These are phyloP conservation scores for Pseudogymnoascus sp. DNA, from an alignment of 2,329 filamentous ascomycete species.

Conservation along the genomic window DNA sequence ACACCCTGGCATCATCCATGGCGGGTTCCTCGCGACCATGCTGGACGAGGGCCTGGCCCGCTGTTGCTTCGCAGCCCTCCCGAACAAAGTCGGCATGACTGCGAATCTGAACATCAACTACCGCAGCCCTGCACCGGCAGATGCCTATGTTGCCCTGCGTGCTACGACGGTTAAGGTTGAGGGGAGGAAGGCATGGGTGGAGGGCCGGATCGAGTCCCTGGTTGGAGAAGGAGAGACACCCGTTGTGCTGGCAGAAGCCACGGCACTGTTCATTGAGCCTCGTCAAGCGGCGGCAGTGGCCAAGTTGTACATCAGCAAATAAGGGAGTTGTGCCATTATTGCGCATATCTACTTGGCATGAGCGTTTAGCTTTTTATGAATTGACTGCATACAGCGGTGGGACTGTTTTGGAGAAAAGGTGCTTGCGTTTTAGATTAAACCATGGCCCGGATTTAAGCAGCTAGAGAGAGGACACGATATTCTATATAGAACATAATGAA, in stretches of 20 bases:
- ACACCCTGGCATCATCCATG: conserved; percentile 85
- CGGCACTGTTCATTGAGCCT: conserved; percentile 82
- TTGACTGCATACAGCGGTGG: background rate
- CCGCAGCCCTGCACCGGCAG: conserved; percentile 68
- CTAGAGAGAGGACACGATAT: background rate
- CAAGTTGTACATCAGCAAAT: conserved; percentile 37
- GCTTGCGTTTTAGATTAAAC: background rate
- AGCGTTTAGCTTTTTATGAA: background rate
- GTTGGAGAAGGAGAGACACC: conserved; percentile 55
- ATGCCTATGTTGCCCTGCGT: conserved; percentile 67
- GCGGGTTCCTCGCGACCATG: conserved; percentile 80
- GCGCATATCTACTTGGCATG: background rate
- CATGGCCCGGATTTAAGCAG: background rate
- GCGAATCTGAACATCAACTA: conserved; percentile 81
- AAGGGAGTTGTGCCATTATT: background rate
- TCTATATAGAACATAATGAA: conserved; percentile 2
- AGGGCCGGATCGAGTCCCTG: conserved; percentile 76
- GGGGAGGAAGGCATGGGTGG: conserved; percentile 90
- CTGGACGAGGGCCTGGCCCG: conserved; percentile 83
- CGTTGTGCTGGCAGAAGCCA: conserved; percentile 69
- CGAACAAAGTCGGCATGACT: conserved; percentile 78
- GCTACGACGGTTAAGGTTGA: conserved; percentile 80
- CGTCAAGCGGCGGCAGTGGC: conserved; percentile 58
- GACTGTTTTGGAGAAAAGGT: background rate
- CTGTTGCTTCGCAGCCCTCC: conserved; percentile 81